These are phyloP conservation scores for Dalbergia cultrata DNA, from an alignment of 306 rosid species.

Conservation along the genomic window DNA sequence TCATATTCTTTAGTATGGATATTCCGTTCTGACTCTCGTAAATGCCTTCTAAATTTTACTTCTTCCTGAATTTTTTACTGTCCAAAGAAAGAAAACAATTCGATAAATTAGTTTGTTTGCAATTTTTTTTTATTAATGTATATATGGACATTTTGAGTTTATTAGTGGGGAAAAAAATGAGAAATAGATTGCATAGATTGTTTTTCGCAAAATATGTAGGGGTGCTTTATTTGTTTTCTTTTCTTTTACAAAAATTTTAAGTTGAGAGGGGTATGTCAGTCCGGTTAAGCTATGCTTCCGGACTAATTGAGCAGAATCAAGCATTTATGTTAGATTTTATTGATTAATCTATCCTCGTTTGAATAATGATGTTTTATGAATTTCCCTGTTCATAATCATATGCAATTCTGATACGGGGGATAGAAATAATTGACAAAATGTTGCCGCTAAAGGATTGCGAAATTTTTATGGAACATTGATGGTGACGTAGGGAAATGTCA, in stretches of 20 bases:
- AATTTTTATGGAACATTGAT: neutral
- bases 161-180: neutral
- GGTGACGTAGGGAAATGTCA: conserved; percentile 11
- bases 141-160: conserved; percentile 31
- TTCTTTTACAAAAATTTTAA: too few species aligned
- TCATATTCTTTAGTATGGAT: conserved; percentile 4
- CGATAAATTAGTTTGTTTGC: neutral
- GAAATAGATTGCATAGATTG: neutral
- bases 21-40: conserved; percentile 25
- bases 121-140: conserved; percentile 7
- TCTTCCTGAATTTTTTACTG: neutral
- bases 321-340: neutral
- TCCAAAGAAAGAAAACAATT: conserved; percentile 11
- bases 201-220: too few species aligned
- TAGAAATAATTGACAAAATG: neutral
- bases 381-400: neutral
- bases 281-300: too few species aligned
- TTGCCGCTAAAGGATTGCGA: neutral
- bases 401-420: neutral
- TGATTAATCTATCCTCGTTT: neutral
- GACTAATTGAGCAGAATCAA: too few species aligned
- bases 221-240: too few species aligned
- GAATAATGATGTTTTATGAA: neutral
- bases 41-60: conserved; percentile 1
- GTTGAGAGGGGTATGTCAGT: too few species aligned